Evolutionary conservation across 345 rosid genomes (phyloP), one percentile per base, ranked within the genome.

Genomic region (Rhizophora apiculata): DNA sequence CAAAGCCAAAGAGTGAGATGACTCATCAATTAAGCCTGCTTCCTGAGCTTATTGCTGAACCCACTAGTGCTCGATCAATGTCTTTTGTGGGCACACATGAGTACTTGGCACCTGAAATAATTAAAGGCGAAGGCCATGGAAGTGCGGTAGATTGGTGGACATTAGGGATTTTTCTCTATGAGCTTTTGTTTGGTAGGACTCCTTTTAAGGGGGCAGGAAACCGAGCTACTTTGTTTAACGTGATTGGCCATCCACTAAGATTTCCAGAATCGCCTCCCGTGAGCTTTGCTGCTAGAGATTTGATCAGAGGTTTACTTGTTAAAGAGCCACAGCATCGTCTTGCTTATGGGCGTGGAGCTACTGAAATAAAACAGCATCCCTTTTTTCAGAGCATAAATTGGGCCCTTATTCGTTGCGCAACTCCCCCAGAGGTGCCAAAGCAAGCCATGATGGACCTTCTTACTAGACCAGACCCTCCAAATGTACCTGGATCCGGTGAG

Each of bases 121-220:
- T 77, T 16, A 77, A 77, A 72, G 80, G 80, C 2, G 76, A 77
- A 36, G 80, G 80, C 13, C 80, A 77, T 51, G 80, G 80, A 43
- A 77, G 80, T 52, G 80, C 80, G 2, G 80, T 77, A 51, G 80
- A 77, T 60, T 77, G 80, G 80, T 77, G 80, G 80, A 72, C 80
- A 10, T 68, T 77, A 37, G 80, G 80, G 59, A 64, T 77, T 51
- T 77, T 77, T 56, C 80, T 77, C 29, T 77, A 77, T 30, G 80
- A 77, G 65, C 76, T 77, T 52, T 53, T 77, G 73, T 77, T 72
- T 37, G 80, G 80, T 34, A 77, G 64, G 53, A 77, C 80, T 26
- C 80, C 80, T 19, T 77, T 77, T 70, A 77, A 77, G 61, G 80
- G 80, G 7, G 65, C 76, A 46, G 80, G 76, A 64, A 77, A 77